Evolutionary conservation across 208 protist genomes (phyloP).

Genomic region (Porcisia deanei): DNA sequence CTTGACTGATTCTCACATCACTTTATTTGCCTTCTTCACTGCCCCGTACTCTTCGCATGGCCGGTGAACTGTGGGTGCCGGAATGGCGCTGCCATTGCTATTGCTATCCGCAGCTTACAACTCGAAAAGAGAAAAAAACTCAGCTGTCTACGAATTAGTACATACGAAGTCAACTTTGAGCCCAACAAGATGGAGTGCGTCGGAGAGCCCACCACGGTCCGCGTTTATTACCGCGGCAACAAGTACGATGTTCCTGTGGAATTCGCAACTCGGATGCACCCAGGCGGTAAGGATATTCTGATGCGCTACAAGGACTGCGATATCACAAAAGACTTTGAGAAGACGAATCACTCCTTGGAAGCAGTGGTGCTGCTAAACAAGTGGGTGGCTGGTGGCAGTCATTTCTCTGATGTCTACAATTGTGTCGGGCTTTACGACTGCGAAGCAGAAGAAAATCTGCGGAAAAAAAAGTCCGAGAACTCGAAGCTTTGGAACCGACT

Average conservation of each 20-base stretch:
- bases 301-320: conserved; percentile 32
- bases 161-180: background rate
- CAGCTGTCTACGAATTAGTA: too few species aligned
- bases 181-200: background rate
- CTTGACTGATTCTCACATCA: too few species aligned
- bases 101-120: too few species aligned
- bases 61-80: too few species aligned
- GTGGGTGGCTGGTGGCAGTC: conserved; percentile 10
- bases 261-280: conserved; percentile 27
- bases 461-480: conserved; percentile 8
- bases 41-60: too few species aligned
- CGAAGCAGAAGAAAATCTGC: background rate
- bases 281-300: conserved; percentile 28
- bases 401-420: background rate
- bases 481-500: background rate
- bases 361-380: conserved; percentile 16
- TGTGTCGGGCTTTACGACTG: background rate
- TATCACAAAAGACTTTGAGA: conserved; percentile 35
- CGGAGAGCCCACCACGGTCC: conserved; percentile 1
- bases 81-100: too few species aligned
- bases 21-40: too few species aligned
- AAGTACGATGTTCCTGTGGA: conserved; percentile 31
- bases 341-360: conserved; percentile 25
- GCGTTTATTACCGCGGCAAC: conserved; percentile 33
- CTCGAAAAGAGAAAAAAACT: too few species aligned